These are phyloP conservation scores for Penicillium diatomitis DNA, from an alignment of 495 filamentous ascomycete genomes.

Conservation along the genomic window DNA sequence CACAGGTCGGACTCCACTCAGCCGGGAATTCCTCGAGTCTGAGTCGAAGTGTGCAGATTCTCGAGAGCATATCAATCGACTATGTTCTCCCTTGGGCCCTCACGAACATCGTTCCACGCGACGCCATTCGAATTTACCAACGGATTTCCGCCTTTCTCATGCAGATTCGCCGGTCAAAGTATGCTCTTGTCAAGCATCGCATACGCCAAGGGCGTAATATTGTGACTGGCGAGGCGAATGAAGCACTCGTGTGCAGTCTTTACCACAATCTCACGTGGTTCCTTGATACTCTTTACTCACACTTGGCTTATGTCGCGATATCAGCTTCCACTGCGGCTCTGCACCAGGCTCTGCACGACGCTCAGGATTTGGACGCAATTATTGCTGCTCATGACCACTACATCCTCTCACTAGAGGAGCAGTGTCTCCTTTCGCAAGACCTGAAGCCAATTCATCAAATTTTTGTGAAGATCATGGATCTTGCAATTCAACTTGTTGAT, in stretches of 20 bases:
- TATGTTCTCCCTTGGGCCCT: conserved; percentile 75
- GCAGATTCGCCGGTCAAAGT: conserved; percentile 65
- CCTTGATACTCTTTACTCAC: conserved; percentile 60
- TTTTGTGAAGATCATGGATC: conserved; percentile 55
- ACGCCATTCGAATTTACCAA: conserved; percentile 55
- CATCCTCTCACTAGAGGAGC: conserved; percentile 49
- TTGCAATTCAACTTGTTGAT: conserved; percentile 44
- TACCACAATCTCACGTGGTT: conserved; percentile 76
- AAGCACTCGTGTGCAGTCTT: conserved; percentile 48
- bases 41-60: conserved; percentile 36
- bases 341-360: conserved; percentile 39
- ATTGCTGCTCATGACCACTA: conserved; percentile 57
- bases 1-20: conserved; percentile 9
- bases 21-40: conserved; percentile 4
- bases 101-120: conserved; percentile 65
- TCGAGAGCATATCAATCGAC: conserved; percentile 48
- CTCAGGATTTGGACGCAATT: conserved; percentile 78
- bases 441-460: conserved; percentile 55
- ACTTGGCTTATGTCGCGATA: conserved; percentile 66
- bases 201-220: conserved; percentile 16
- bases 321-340: conserved; percentile 46
- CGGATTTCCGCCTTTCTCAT: conserved; percentile 64
- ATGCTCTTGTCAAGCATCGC: conserved; percentile 53
- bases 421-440: conserved; percentile 56
- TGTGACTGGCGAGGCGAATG: conserved; percentile 16